Percentiles rank a stretch among this genome's conserved stretches.
Evolutionary conservation across 129 eudicot genomes (phyloP).

Genomic region (carrot (Daucus carota)): DH1_v3.0 NC_030384.2:19499501-19500000

Average conservation of each 20-base stretch:
- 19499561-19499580: not conserved
- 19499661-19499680: not conserved
- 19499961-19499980: slow-evolving; percentile 12
- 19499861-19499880: too few relatives aligned
- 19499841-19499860: too few relatives aligned
- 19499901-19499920: too few relatives aligned
- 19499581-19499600: not conserved
- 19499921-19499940: slow-evolving; percentile 14
- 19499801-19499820: too few relatives aligned
- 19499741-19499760: too few relatives aligned
- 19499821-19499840: too few relatives aligned
- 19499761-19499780: too few relatives aligned
- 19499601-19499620: not conserved
- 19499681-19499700: slow-evolving; percentile 10
- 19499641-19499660: not conserved
- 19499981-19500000: slow-evolving; percentile 4
- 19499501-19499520: not conserved
- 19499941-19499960: slow-evolving; percentile 20
- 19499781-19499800: too few relatives aligned
- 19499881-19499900: too few relatives aligned
- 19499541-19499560: not conserved
- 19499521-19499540: not conserved
- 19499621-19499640: not conserved
- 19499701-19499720: too few relatives aligned
- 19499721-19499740: too few relatives aligned